Conservation (phyloP, 331 rosid species). For the Rhamnella rubrinervis region DNA sequence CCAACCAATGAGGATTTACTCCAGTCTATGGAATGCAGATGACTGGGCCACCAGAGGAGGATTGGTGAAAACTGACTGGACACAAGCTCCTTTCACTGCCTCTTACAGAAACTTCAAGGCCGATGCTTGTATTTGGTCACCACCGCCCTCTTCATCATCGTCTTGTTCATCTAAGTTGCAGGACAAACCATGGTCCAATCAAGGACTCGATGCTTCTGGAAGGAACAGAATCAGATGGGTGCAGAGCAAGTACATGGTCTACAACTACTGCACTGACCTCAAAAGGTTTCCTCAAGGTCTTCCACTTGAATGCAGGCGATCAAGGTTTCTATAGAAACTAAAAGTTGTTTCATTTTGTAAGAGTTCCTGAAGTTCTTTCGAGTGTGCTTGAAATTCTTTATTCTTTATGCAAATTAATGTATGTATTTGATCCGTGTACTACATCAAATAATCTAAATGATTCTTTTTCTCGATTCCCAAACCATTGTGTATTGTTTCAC, state of each 20-base stretch:
- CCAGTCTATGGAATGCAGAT: constrained; percentile 76
- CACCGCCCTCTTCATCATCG: not conserved
- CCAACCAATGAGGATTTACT: constrained; percentile 64
- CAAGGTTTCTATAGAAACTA: constrained; percentile 24
- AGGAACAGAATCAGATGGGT: constrained; percentile 37
- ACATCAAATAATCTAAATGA: too few species aligned
- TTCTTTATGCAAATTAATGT: not conserved
- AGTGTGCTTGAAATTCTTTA: constrained; percentile 1
- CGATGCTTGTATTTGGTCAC: constrained; percentile 37
- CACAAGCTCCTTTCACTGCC: constrained; percentile 65
- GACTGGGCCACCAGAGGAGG: constrained; percentile 86
- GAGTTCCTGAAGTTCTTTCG: not conserved
- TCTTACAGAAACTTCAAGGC: constrained; percentile 46
- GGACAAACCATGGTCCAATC: constrained; percentile 16
- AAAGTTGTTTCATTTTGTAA: not conserved
- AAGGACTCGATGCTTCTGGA: constrained; percentile 22
- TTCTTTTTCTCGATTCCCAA: too few species aligned
- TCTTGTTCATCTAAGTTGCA: constrained; percentile 17
- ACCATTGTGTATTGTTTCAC: too few species aligned
- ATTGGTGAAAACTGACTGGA: constrained; percentile 54
- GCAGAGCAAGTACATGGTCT: constrained; percentile 36
- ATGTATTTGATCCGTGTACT: too few species aligned
- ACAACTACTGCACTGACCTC: constrained; percentile 53
- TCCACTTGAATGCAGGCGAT: constrained; percentile 52
- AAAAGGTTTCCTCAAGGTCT: constrained; percentile 59